A percentile compares a stretch with the other conserved stretches of the same genome.
Conservation (phyloP, 148 eudicot genomes). For the Chenopodium suecicum region DNA sequence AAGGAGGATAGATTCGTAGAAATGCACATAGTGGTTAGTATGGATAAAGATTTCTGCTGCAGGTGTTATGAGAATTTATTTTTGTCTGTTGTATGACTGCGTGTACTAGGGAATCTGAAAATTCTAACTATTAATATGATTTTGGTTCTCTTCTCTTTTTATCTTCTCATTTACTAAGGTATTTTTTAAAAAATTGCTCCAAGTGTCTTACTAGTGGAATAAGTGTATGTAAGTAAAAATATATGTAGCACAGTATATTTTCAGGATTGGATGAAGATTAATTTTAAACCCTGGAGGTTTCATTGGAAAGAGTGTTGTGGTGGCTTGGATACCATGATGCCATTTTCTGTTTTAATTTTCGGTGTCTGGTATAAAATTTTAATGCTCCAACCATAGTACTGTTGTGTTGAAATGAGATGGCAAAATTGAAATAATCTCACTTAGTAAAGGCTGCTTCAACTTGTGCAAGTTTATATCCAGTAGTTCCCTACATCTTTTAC, state of each 20-base stretch:
- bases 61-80: background rate
- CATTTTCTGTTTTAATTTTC: background rate
- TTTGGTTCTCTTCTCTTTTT: background rate
- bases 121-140: background rate
- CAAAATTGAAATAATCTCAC: background rate
- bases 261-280: background rate
- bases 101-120: background rate
- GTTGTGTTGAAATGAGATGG: background rate
- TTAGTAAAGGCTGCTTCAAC: background rate
- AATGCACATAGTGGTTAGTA: background rate
- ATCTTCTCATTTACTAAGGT: background rate
- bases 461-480: background rate
- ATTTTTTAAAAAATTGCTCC: background rate
- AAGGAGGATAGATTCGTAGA: too few species aligned
- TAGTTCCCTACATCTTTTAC: background rate
- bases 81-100: background rate
- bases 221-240: background rate
- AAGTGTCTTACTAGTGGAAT: background rate
- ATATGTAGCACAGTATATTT: background rate
- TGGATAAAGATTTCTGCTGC: background rate
- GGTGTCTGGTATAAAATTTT: background rate
- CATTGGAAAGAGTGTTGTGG: background rate
- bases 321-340: background rate
- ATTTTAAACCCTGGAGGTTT: background rate
- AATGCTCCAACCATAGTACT: background rate